A percentile compares a stretch with the other conserved stretches of the same genome.
phyloP scores from a whole-genome alignment of 208 protist genomes.

The Plasmodiophora brassicae region DNA sequence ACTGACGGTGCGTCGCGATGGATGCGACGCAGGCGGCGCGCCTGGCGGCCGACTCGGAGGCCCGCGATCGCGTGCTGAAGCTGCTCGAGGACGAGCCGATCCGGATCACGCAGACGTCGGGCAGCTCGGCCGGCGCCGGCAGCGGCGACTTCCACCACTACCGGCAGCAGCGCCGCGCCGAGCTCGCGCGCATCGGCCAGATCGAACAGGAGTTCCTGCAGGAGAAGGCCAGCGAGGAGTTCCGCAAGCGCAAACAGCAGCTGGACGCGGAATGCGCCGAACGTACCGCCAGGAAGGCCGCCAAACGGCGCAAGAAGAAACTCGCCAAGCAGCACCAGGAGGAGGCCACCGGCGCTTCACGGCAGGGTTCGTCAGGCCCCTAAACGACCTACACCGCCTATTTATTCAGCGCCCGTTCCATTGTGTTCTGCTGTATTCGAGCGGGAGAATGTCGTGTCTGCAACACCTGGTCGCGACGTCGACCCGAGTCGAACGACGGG shows the following conservation, averaged over 20 bases:
- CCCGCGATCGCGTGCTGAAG: background rate
- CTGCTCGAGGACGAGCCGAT: background rate
- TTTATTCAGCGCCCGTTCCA: no score
- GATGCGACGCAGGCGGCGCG: no score
- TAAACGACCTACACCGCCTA: no score
- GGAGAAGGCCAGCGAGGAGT: background rate
- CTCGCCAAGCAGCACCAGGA: no score
- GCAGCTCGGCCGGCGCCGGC: background rate
- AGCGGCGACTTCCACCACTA: constrained; percentile 20
- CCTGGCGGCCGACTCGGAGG: background rate
- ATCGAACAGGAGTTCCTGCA: background rate
- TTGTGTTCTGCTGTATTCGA: no score
- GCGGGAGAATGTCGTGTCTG: no score
- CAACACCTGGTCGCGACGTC: no score
- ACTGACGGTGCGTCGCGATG: no score
- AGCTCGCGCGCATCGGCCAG: background rate
- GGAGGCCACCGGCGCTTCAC: no score
- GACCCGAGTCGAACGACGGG: no score
- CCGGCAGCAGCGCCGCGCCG: background rate
- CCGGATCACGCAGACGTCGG: background rate
- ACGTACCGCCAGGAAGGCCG: background rate
- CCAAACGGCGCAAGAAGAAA: background rate
- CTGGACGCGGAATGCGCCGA: background rate
- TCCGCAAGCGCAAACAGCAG: background rate
- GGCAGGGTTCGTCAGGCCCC: no score